Base-by-base conservation (phyloP, 2,329 filamentous ascomycete genomes). In the Ustulina deusta region DNA sequence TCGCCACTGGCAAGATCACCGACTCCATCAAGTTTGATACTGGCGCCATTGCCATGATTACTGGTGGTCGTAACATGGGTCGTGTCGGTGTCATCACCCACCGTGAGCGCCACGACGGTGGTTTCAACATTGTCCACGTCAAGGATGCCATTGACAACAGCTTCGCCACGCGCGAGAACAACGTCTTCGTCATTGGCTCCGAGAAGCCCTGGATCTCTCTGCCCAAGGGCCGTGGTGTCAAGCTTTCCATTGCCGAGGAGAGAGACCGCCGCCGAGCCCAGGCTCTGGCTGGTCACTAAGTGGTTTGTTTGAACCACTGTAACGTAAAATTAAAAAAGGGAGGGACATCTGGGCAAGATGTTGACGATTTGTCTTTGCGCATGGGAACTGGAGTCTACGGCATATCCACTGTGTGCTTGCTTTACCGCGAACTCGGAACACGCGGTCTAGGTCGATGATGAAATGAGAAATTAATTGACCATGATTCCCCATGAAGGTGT, bases 101-200 rank as follows among this genome's bases (percentile, higher is more conserved):
- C 91, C 95, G 96, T 89, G 96, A 99, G 90, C 93, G 96, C 80
- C 96, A 99, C 90, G 96, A 99, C 79, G 96, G 96, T 89, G 96
- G 96, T 85, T 99, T 99, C 93, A 97, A 97, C 90, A 97, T 99
- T 81, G 94, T 99, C 84, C 94, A 97, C 89, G 92, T 99, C 86
- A 99, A 99, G 93, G 96, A 99, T 82, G 95, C 94, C 81, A 95
- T 99, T 86, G 96, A 98, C 91, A 99, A 99, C 92, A 93, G 93
- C 82, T 99, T 99, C 86, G 94, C 96, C 81, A 99, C 96, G 82
- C 96, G 96, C 86, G 94, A 99, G 90, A 91, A 87, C 90, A 99
- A 99, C 93, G 94, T 99, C 81, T 99, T 99, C 88, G 91, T 99
- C 87, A 97, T 99, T 79, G 96, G 96, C 81, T 89, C 91, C 79